Percentiles rank a stretch among this genome's conserved stretches.
phyloP scores from a whole-genome alignment of 768 basidiomycete species.

The Cystofilobasidium macerans region DNA sequence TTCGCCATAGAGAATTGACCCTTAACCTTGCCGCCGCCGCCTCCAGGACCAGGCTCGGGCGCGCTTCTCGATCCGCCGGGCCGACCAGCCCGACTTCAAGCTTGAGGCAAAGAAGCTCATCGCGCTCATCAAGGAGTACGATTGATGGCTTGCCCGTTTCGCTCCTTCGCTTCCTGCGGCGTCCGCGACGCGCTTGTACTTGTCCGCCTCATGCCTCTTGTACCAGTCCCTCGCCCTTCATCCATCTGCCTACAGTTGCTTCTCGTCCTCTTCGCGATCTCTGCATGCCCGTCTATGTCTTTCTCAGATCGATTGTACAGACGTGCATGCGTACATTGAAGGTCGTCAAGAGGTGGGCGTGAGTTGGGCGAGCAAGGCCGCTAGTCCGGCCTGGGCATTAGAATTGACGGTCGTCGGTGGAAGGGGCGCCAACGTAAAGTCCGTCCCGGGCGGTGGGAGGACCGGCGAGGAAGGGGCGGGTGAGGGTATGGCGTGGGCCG shows the following conservation, averaged over 20 bases:
- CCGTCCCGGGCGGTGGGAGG: not conserved
- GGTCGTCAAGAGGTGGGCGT: not conserved
- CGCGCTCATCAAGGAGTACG: constrained; percentile 47
- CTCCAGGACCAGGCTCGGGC: constrained; percentile 65
- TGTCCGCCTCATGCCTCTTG: no score
- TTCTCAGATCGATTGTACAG: no score
- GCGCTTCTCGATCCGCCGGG: constrained; percentile 67
- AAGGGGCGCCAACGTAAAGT: no score
- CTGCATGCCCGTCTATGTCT: no score
- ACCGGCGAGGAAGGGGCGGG: not conserved
- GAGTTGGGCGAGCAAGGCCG: not conserved
- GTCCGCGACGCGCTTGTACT: no score
- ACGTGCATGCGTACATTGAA: not conserved
- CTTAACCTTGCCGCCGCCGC: not conserved
- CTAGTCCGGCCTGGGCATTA: not conserved
- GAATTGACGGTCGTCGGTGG: no score
- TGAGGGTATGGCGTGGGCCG: not conserved
- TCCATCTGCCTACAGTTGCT: no score
- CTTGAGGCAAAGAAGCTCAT: constrained; percentile 53
- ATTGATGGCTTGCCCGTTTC: no score
- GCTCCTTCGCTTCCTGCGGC: not conserved
- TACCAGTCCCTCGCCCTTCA: no score
- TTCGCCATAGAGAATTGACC: no score
- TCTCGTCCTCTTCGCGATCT: no score
- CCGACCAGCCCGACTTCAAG: constrained; percentile 55